phyloP scores from a whole-genome alignment of 805 yeast genomes.

The Isabelozyma pseudorhagii region DNA sequence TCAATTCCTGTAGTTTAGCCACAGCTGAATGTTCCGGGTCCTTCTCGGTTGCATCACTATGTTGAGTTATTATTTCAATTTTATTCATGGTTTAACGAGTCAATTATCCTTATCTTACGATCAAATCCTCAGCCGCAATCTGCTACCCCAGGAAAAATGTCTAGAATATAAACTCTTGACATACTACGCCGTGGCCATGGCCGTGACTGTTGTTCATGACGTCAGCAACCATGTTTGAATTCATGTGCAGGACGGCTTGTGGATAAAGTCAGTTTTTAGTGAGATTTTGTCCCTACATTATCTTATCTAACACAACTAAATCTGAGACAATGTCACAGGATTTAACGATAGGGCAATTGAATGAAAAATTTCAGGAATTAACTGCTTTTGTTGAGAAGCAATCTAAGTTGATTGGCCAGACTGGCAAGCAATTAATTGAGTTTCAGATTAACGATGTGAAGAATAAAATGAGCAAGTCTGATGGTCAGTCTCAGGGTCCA shows the following conservation, averaged over 20 bases:
- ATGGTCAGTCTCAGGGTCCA: conserved; percentile 4
- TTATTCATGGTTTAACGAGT: conserved; percentile 9
- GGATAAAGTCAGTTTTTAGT: background rate
- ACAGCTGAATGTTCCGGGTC: conserved; percentile 11
- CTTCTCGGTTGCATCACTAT: conserved; percentile 4
- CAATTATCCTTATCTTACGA: too few relatives aligned
- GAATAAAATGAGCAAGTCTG: conserved; percentile 24
- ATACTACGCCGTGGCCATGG: background rate
- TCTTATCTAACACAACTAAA: background rate
- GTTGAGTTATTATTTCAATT: conserved; percentile 27
- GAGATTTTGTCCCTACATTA: too few relatives aligned
- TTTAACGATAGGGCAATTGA: conserved; percentile 20
- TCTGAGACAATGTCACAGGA: background rate
- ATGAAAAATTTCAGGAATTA: conserved; percentile 50
- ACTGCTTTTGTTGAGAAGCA: conserved; percentile 61
- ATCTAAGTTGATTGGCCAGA: conserved; percentile 59
- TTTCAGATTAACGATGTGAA: conserved; percentile 59
- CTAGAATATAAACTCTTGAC: background rate
- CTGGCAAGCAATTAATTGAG: conserved; percentile 76
- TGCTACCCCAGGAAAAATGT: background rate
- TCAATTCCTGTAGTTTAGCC: conserved; percentile 23
- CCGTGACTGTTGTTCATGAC: background rate
- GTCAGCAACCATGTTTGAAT: background rate
- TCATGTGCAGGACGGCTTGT: background rate
- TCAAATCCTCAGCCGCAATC: too few relatives aligned